Evolutionary conservation across 805 yeast genomes (phyloP), one percentile per base, ranked within the genome.

Genomic region (Candida namnaoensis): DNA sequence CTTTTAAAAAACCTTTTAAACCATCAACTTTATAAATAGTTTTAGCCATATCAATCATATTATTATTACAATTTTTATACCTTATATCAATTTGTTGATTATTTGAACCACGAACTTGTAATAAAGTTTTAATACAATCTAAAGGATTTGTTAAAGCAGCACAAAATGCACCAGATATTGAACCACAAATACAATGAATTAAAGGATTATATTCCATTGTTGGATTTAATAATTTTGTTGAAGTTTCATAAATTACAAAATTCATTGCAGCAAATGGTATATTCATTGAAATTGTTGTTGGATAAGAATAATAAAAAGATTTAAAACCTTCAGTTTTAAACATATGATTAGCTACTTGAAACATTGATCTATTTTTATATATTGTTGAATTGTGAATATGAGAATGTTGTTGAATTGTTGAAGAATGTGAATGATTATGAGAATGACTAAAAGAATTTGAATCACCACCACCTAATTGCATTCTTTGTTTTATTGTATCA

Each of bases 71-170:
- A 36, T 66, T 60, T 42, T 77, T 71, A 36, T 66, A 53, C 39
- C 64, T 65, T 38, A 68, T 65, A 39, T 71, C 67, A n/a, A n/a
- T n/a, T n/a, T n/a, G n/a, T n/a, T n/a, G n/a, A 8, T 48, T 48
- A 36, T 58, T 59, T 33, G 62, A 53, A n/a, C 84, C 82, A 48
- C 83, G 74, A 1, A 96, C 90, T 61, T 91, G 99, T 50, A 91
- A 64, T 19, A 87, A 80, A 0, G 99, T 91, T 62, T 93, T 91
- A 48, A 91, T 74, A 53, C 95, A 91, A 60, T 91, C 99, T 49
- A 91, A 68, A 2, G 99, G 99, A 8, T 93, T 91, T 2, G 99
- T 91, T 15, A 84, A 61, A 1, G 96, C 98, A 11, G 97, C 96
- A 15, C 98, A 96, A 13, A 83, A 69, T 2, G 95, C 98, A 40